Percentiles rank a stretch among this genome's conserved stretches.
phyloP scores from a whole-genome alignment of 495 filamentous ascomycete species.

The Tetracladium setigerum region DNA sequence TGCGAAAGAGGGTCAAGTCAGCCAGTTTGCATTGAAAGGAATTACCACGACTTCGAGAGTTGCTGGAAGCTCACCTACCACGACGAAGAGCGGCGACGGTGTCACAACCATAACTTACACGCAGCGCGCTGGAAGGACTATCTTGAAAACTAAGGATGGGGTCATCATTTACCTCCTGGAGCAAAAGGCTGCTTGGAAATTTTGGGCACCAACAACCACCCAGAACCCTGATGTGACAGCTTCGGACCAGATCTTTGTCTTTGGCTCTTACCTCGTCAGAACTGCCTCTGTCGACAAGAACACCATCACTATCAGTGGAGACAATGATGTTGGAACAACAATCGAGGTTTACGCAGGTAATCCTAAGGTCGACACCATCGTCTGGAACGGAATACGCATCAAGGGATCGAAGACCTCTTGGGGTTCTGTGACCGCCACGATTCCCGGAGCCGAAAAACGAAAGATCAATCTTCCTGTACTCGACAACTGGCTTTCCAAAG shows the following conservation, averaged over 20 bases:
- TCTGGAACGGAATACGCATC: slow-evolving; percentile 50
- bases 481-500: slow-evolving; percentile 51
- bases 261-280: slow-evolving; percentile 63
- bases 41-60: slow-evolving; percentile 8
- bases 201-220: slow-evolving; percentile 40
- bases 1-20: slow-evolving; percentile 29
- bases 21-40: slow-evolving; percentile 36
- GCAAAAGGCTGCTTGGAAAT: slow-evolving; percentile 36
- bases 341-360: slow-evolving; percentile 54
- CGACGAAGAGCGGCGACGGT: slow-evolving; percentile 11
- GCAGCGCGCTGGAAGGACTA: slow-evolving; percentile 26
- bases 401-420: slow-evolving; percentile 33
- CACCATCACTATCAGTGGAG: slow-evolving; percentile 44
- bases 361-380: slow-evolving; percentile 39
- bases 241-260: slow-evolving; percentile 44
- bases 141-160: slow-evolving; percentile 29
- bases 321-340: slow-evolving; percentile 55
- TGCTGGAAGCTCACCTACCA: slow-evolving; percentile 16
- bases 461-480: slow-evolving; percentile 33
- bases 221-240: slow-evolving; percentile 27
- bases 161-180: slow-evolving; percentile 35
- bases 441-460: slow-evolving; percentile 25
- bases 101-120: slow-evolving; percentile 27
- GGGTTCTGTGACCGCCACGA: slow-evolving; percentile 34
- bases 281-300: slow-evolving; percentile 34